phyloP scores from a whole-genome alignment of 2,329 filamentous ascomycete species.

The Aspergillus oerlinghausenensis region DNA sequence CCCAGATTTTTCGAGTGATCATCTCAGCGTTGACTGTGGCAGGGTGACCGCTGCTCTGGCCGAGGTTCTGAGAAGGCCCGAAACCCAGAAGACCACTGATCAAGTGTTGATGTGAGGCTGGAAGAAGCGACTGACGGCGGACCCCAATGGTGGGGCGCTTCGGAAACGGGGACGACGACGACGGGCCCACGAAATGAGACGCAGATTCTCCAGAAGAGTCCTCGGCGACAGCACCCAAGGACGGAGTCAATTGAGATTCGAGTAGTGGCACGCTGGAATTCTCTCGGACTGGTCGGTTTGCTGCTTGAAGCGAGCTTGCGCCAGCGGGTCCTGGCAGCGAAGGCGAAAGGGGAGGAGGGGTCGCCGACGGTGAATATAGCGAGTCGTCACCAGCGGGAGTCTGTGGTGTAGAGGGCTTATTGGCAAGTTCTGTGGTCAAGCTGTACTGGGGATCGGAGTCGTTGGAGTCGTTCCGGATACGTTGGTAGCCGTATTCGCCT shows the following conservation, averaged over 20 bases:
- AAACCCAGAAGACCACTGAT: constrained; percentile 32
- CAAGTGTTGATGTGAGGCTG: constrained; percentile 36
- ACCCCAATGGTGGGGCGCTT: constrained; percentile 32
- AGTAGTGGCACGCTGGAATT: constrained; percentile 8
- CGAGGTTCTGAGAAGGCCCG: constrained; percentile 17
- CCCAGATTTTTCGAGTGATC: constrained; percentile 76
- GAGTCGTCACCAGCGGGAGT: constrained; percentile 20
- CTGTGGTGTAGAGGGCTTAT: constrained; percentile 15
- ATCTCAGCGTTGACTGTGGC: constrained; percentile 27
- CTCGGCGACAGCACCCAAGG: constrained; percentile 27
- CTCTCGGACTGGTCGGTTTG: constrained; percentile 13
- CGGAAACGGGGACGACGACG: constrained; percentile 13
- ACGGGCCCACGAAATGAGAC: constrained; percentile 6
- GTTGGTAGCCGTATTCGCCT: constrained; percentile 7
- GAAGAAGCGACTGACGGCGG: constrained; percentile 38
- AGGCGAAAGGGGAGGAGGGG: constrained; percentile 16
- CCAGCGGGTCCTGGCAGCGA: constrained; percentile 16
- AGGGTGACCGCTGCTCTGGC: constrained; percentile 15
- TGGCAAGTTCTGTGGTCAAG: constrained; percentile 14
- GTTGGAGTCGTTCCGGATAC: constrained; percentile 8
- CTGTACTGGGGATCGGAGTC: constrained; percentile 8
- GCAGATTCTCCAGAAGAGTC: constrained; percentile 10
- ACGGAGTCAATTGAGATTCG: constrained; percentile 22
- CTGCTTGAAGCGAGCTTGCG: constrained; percentile 17
- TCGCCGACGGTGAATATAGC: constrained; percentile 15